These are phyloP conservation scores for Brasilioporus rufonigricans DNA, from an alignment of 768 basidiomycete species.

Conservation along the genomic window DNA sequence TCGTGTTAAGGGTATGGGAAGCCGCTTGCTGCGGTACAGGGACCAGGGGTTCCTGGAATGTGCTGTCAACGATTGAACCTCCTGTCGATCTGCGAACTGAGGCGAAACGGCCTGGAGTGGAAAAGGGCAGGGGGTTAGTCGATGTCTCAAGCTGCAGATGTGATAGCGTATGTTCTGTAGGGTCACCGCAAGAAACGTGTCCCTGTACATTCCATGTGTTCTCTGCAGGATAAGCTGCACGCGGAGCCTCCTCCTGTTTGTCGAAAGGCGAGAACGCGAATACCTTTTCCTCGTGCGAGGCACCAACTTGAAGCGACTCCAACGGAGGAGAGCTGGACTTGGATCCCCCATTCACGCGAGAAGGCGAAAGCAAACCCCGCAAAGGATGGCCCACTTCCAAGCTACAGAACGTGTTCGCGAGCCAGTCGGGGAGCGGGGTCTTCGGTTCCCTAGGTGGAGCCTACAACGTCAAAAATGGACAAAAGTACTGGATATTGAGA, in stretches of 20 bases:
- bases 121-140: constrained; percentile 17
- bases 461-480: constrained; percentile 12
- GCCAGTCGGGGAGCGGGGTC: constrained; percentile 52
- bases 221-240: constrained; percentile 1
- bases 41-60: constrained; percentile 2
- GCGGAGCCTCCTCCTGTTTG: background rate
- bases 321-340: background rate
- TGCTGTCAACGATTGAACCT: background rate
- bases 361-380: constrained; percentile 30
- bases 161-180: background rate
- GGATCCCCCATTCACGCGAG: constrained; percentile 6
- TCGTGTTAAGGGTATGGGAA: constrained; percentile 7
- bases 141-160: background rate
- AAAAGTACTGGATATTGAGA: constrained; percentile 12
- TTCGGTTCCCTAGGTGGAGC: constrained; percentile 20
- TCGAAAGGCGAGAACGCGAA: constrained; percentile 33
- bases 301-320: constrained; percentile 1
- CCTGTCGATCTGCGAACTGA: constrained; percentile 3
- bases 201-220: background rate
- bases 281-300: constrained; percentile 14
- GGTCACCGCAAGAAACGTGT: background rate
- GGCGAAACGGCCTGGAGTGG: constrained; percentile 24
- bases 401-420: constrained; percentile 48
- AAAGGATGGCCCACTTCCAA: constrained; percentile 38
- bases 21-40: constrained; percentile 9